Conservation (phyloP, 768 basidiomycete genomes). For the Sarcodon aspratus region DNA sequence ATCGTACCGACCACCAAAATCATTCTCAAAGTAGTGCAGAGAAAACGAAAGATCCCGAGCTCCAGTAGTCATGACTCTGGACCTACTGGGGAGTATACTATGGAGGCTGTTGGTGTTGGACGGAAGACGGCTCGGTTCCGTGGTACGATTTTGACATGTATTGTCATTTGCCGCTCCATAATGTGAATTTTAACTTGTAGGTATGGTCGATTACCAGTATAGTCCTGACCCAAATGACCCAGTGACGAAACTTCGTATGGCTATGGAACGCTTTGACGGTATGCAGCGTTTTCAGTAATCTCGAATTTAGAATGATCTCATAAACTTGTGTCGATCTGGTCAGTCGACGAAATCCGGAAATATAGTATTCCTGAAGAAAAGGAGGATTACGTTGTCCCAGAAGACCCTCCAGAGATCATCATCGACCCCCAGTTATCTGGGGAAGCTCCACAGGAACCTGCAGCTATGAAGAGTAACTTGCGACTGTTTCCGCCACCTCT, state of each 20-base stretch:
- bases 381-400: slow-evolving; percentile 43
- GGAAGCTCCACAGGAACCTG: slow-evolving; percentile 2
- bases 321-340: not conserved
- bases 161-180: not conserved
- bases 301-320: not conserved
- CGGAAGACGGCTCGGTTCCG: slow-evolving; percentile 82
- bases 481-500: slow-evolving; percentile 81
- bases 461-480: slow-evolving; percentile 39
- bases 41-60: slow-evolving; percentile 37
- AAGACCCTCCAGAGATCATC: slow-evolving; percentile 22
- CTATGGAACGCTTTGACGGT: slow-evolving; percentile 84
- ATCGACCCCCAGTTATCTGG: slow-evolving; percentile 37
- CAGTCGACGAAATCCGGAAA: slow-evolving; percentile 65
- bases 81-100: slow-evolving; percentile 57
- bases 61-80: slow-evolving; percentile 12
- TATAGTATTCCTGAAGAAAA: slow-evolving; percentile 61
- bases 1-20: slow-evolving; percentile 69
- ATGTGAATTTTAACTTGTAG: slow-evolving; percentile 25
- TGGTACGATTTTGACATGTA: slow-evolving; percentile 39
- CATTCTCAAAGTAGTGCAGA: slow-evolving; percentile 74
- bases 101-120: slow-evolving; percentile 63
- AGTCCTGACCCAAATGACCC: slow-evolving; percentile 66
- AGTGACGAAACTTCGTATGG: slow-evolving; percentile 50
- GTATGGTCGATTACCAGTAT: slow-evolving; percentile 92
- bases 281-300: slow-evolving; percentile 8